phyloP scores from a whole-genome alignment of 148 eudicot genomes.

The Tetragonia tetragonoides region DNA sequence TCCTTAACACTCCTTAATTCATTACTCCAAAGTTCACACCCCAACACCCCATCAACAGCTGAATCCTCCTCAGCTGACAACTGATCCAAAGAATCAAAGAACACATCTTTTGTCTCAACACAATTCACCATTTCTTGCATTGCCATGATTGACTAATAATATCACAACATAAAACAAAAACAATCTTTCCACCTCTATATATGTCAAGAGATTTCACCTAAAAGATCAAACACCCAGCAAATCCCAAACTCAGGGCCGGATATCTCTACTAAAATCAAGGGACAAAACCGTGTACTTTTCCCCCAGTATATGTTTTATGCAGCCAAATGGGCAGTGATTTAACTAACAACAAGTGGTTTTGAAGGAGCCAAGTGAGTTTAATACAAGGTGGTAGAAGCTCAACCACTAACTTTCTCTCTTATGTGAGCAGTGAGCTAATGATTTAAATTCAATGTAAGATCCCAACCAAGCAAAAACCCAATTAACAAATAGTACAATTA shows the following conservation, averaged over 20 bases:
- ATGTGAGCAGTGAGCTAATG: neutral
- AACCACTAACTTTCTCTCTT: neutral
- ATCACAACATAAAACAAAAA: slow-evolving; percentile 34
- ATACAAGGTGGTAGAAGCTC: neutral
- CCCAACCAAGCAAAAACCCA: slow-evolving; percentile 23
- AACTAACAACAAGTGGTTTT: neutral
- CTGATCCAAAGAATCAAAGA: slow-evolving; percentile 51
- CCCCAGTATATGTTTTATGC: neutral
- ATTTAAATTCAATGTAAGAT: slow-evolving; percentile 7
- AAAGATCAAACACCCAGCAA: slow-evolving; percentile 13
- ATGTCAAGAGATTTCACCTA: slow-evolving; percentile 3
- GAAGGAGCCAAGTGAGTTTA: neutral
- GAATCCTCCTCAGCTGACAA: slow-evolving; percentile 43
- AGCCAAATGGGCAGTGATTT: slow-evolving; percentile 1
- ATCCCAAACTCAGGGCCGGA: slow-evolving; percentile 29
- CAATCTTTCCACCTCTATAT: slow-evolving; percentile 15
- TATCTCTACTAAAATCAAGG: slow-evolving; percentile 23
- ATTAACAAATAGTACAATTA: slow-evolving; percentile 22
- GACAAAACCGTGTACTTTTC: slow-evolving; percentile 10
- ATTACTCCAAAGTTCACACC: slow-evolving; percentile 52
- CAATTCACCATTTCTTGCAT: slow-evolving; percentile 36
- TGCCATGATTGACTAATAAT: slow-evolving; percentile 20
- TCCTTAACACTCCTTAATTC: slow-evolving; percentile 58
- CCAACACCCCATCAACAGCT: slow-evolving; percentile 25
- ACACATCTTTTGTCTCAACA: slow-evolving; percentile 46